Conservation (phyloP, 345 rosid genomes). For the Microthlaspi erraticum region DNA sequence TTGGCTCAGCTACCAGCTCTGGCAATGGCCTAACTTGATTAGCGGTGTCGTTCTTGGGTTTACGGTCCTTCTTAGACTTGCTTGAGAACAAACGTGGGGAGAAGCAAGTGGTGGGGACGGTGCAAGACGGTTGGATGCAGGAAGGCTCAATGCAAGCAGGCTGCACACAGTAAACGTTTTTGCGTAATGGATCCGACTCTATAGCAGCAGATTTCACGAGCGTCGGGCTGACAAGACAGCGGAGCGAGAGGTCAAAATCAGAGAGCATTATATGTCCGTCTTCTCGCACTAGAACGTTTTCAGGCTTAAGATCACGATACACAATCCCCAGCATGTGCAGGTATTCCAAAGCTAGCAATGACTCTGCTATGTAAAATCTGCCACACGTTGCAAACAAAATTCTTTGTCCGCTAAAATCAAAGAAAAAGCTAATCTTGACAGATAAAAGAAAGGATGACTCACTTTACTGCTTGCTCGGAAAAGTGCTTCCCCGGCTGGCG, state of each 20-base stretch:
- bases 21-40: conserved; percentile 86
- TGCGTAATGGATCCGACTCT: conserved; percentile 71
- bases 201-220: conserved; percentile 64
- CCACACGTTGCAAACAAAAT: conserved; percentile 29
- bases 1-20: conserved; percentile 92
- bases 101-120: conserved; percentile 84
- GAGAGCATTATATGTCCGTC: conserved; percentile 88
- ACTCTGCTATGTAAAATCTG: conserved; percentile 83
- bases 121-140: conserved; percentile 86
- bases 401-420: neutral
- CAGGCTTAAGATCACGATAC: conserved; percentile 84
- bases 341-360: conserved; percentile 68
- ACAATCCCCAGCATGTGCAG: conserved; percentile 82
- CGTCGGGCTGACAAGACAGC: conserved; percentile 83
- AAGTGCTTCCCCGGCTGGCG: conserved; percentile 90
- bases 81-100: conserved; percentile 85
- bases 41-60: conserved; percentile 68
- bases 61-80: conserved; percentile 78
- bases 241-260: conserved; percentile 83
- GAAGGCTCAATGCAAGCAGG: conserved; percentile 87
- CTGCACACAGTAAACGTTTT: conserved; percentile 77
- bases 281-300: conserved; percentile 73
- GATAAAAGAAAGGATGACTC: conserved; percentile 49
- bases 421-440: no score
- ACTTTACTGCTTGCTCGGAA: conserved; percentile 91